Evolutionary conservation across 805 yeast species (phyloP), one percentile per base, ranked within the genome.

Genomic region (Myxozyma monticola): DNA sequence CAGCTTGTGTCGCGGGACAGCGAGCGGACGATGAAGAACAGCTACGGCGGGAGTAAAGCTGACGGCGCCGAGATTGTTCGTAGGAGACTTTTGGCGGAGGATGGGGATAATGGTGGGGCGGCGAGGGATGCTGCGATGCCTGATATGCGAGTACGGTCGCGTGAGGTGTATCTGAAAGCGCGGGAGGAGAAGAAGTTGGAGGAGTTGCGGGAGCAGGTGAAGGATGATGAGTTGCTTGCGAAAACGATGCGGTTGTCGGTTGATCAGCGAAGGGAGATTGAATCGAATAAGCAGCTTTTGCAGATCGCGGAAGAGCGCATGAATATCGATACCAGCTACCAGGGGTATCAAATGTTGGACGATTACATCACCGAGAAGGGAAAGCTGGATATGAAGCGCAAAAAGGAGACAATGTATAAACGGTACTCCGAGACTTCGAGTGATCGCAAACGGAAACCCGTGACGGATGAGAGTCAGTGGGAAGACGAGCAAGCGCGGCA

Each of bases 341-440:
- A 50, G n/a, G 77, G 71, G 4, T 84, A 80, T 55, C 64, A 70
- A 18, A 56, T 84, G 15, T 88, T 86, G 1, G 79, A 77, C 31
- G 88, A 81, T 43, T 75, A 76, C 54, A 53, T 75, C n/a, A 77
- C 76, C 1, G 72, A 71, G 12, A 71, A 73, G 14, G 84, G 84
- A 1, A 73, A 73, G 37, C 67, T 79, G 9, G 86, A 82, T 54
- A 68, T 71, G 20, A 75, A 76, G 55, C 65, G 82, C 24, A 85
- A 84, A 62, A 75, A 74, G 42, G 76, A 73, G 2, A 73, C 72
- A 1, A 68, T 86, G 38, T 68, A 74, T 48, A 62, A 71, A 2
- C 71, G 74, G 39, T 67, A 62, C 39, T 61, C 60, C 4, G 67
- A 62, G 18, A 58, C 58, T 4, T 62, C 25, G 37, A 17, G 42